Evolutionary conservation across 208 protist species (phyloP).

Genomic region (Crithidia bombi): DNA sequence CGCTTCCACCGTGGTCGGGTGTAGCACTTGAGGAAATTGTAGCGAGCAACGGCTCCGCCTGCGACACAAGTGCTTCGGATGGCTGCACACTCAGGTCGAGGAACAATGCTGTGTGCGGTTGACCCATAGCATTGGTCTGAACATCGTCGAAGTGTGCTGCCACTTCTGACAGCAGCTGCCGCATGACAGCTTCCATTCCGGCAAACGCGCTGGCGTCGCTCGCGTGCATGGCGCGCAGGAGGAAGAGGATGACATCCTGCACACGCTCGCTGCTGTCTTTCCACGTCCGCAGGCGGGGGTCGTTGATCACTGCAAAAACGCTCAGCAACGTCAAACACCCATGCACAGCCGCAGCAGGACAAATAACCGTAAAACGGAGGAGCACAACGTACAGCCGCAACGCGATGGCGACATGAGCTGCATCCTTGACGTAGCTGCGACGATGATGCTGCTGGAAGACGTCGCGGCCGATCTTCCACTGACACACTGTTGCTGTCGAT

Average conservation of each 20-base stretch:
- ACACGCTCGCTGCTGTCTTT: constrained; percentile 38
- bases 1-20: neutral
- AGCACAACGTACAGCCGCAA: constrained; percentile 67
- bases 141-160: constrained; percentile 20
- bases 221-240: constrained; percentile 29
- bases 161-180: constrained; percentile 24
- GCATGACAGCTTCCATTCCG: constrained; percentile 8
- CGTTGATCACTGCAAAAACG: constrained; percentile 50
- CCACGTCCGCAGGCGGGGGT: constrained; percentile 16
- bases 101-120: constrained; percentile 11
- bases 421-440: constrained; percentile 33
- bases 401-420: constrained; percentile 45
- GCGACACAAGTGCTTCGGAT: neutral
- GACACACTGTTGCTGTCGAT: constrained; percentile 12
- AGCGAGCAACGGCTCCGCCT: neutral
- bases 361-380: constrained; percentile 45
- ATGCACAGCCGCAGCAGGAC: constrained; percentile 53
- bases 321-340: constrained; percentile 61
- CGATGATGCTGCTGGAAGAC: constrained; percentile 31
- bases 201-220: constrained; percentile 18
- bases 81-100: constrained; percentile 6
- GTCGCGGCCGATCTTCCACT: constrained; percentile 17
- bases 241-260: constrained; percentile 39
- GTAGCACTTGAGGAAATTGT: neutral
- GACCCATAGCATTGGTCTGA: neutral